Conservation (phyloP, 2,329 filamentous ascomycete genomes). For the Aspergillus sp. region DNA sequence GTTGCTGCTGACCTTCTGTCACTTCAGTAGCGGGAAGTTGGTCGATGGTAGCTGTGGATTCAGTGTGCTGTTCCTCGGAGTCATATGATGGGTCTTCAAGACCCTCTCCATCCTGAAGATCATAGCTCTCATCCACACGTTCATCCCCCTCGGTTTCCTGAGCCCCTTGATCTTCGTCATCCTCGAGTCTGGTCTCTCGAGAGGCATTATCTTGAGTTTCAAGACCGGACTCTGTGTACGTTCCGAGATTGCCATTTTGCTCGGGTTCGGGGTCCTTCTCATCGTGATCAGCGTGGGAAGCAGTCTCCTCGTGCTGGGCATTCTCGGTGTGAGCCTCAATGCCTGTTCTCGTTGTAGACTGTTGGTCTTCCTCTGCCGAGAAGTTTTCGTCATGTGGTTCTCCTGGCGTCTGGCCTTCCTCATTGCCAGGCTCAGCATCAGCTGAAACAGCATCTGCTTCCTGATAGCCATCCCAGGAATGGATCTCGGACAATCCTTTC, state of each 20-base stretch:
- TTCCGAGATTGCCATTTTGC: neutral
- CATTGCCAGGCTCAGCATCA: constrained; percentile 11
- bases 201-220: neutral
- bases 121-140: neutral
- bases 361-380: constrained; percentile 15
- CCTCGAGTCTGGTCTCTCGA: too few relatives aligned
- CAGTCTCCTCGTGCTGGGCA: neutral
- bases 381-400: constrained; percentile 7
- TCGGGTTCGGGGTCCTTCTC: neutral
- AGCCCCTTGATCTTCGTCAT: neutral
- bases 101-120: neutral
- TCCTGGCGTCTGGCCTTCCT: constrained; percentile 15
- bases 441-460: constrained; percentile 40
- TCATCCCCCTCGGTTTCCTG: neutral
- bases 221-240: neutral
- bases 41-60: neutral
- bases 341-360: neutral
- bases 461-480: constrained; percentile 47
- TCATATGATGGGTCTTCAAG: neutral
- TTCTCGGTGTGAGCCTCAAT: neutral
- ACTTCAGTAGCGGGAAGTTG: neutral
- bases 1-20: constrained; percentile 1
- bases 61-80: neutral
- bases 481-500: constrained; percentile 55
- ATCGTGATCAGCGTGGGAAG: neutral